Evolutionary conservation across 148 eudicot genomes (phyloP).

Genomic region (Camellia japonica): DNA sequence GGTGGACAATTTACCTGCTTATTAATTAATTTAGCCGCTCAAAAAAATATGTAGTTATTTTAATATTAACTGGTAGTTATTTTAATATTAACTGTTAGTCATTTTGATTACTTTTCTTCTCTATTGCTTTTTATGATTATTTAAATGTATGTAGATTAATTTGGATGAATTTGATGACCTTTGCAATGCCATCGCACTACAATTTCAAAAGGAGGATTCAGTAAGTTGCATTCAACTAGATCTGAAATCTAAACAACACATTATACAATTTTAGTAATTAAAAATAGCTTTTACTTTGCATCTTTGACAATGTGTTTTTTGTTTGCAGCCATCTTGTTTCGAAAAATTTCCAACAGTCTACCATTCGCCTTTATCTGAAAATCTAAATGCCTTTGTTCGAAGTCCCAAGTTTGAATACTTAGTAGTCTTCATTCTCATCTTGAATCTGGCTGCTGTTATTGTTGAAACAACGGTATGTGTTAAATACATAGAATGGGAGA

Average conservation of each 20-base stretch:
- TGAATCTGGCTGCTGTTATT: slow-evolving; percentile 79
- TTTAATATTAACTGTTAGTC: not conserved
- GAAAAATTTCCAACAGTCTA: slow-evolving; percentile 54
- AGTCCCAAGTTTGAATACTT: slow-evolving; percentile 59
- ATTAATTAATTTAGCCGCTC: not conserved
- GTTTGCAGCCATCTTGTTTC: slow-evolving; percentile 64
- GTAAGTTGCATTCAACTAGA: slow-evolving; percentile 37
- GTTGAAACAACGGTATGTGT: slow-evolving; percentile 82
- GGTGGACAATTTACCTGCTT: not conserved
- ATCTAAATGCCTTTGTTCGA: slow-evolving; percentile 65
- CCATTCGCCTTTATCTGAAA: slow-evolving; percentile 51
- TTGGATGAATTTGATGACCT: slow-evolving; percentile 86
- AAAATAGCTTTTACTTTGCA: not conserved
- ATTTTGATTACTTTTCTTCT: slow-evolving; percentile 2
- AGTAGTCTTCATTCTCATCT: slow-evolving; percentile 58
- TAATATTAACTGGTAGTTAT: not conserved
- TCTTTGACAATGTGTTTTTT: slow-evolving; percentile 22
- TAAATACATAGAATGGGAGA: not conserved
- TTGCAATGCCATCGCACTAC: slow-evolving; percentile 89
- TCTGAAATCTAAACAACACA: not conserved
- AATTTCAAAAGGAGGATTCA: slow-evolving; percentile 76
- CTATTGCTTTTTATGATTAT: slow-evolving; percentile 2
- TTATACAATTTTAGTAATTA: not conserved
- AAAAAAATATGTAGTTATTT: not conserved
- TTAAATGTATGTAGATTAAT: slow-evolving; percentile 53